Evolutionary conservation across 1,139 yeast genomes (phyloP).

Genomic region (Casaregolazyma suthepensis): DNA sequence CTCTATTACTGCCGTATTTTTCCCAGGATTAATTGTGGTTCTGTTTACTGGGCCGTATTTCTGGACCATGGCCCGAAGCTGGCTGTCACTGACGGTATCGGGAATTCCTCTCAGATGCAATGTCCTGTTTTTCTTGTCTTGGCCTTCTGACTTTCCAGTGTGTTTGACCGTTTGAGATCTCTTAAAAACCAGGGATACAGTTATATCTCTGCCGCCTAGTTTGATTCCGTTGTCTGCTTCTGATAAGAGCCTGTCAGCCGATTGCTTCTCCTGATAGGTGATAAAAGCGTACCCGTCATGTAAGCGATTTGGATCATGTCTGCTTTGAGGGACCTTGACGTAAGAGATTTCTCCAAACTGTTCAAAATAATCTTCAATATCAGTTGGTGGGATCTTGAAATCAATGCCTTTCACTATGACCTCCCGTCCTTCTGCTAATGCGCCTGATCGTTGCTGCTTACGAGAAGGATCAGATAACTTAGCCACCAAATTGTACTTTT

Average conservation of each 20-base stretch:
- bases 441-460: conserved; percentile 35
- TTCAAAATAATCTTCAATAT: conserved; percentile 31
- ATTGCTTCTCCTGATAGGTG: conserved; percentile 21
- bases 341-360: conserved; percentile 46
- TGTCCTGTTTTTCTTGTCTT: conserved; percentile 17
- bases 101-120: conserved; percentile 24
- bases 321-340: conserved; percentile 23
- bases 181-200: conserved; percentile 18
- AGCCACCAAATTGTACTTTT: conserved; percentile 42
- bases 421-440: conserved; percentile 46
- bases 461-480: conserved; percentile 53
- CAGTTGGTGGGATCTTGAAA: conserved; percentile 30
- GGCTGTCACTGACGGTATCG: conserved; percentile 25
- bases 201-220: conserved; percentile 19
- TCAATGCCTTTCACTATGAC: conserved; percentile 50
- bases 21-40: conserved; percentile 44
- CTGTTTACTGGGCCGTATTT: conserved; percentile 46
- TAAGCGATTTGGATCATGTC: conserved; percentile 18
- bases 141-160: conserved; percentile 3
- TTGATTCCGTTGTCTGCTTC: conserved; percentile 16
- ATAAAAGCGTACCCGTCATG: conserved; percentile 36
- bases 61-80: conserved; percentile 32
- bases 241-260: conserved; percentile 25
- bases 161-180: conserved; percentile 5
- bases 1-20: conserved; percentile 50